A percentile compares a stretch with the other conserved stretches of the same genome.
phyloP scores from a whole-genome alignment of 1,284 basidiomycete genomes.

The Earliella scabrosa region DNA sequence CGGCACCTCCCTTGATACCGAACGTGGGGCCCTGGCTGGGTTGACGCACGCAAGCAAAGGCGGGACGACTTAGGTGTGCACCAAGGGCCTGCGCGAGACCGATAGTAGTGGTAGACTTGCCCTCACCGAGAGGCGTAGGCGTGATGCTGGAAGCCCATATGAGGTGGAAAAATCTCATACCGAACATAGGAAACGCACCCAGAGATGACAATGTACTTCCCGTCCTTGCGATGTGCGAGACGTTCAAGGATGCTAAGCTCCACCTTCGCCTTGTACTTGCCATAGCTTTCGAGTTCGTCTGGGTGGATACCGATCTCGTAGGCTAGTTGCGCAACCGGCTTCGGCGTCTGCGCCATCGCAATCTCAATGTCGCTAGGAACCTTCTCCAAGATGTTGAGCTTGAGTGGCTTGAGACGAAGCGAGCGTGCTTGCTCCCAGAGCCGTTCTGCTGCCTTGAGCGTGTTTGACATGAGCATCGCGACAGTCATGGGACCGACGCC shows the following conservation, averaged over 20 bases:
- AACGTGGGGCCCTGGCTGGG: conserved; percentile 99
- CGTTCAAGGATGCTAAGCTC: conserved; percentile 89
- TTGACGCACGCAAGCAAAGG: conserved; percentile 99
- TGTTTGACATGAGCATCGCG: conserved; percentile 98
- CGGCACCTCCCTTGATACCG: conserved; percentile 99
- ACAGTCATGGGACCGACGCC: conserved; percentile 99
- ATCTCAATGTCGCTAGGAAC: conserved; percentile 98
- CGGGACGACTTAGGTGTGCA: conserved; percentile 90
- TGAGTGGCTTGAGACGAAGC: conserved; percentile 79
- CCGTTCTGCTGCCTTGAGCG: conserved; percentile 84
- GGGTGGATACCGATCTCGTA: conserved; percentile 88
- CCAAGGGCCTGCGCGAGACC: conserved; percentile 97
- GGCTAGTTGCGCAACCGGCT: conserved; percentile 85
- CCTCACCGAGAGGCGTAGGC: conserved; percentile 97
- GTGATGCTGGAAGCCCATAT: conserved; percentile 71
- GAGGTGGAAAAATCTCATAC: background rate
- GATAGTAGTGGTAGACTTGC: conserved; percentile 98
- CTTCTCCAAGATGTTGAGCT: conserved; percentile 78
- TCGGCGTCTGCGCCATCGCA: conserved; percentile 93
- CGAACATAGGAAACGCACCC: conserved; percentile 54
- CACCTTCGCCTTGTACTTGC: conserved; percentile 97
- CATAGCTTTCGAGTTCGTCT: conserved; percentile 93
- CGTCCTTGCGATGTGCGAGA: conserved; percentile 85
- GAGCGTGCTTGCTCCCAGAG: conserved; percentile 71
- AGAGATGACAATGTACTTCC: conserved; percentile 97